These are phyloP conservation scores for Neonectria neomacrospora DNA, from an alignment of 2,329 filamentous ascomycete species.

Conservation along the genomic window DNA sequence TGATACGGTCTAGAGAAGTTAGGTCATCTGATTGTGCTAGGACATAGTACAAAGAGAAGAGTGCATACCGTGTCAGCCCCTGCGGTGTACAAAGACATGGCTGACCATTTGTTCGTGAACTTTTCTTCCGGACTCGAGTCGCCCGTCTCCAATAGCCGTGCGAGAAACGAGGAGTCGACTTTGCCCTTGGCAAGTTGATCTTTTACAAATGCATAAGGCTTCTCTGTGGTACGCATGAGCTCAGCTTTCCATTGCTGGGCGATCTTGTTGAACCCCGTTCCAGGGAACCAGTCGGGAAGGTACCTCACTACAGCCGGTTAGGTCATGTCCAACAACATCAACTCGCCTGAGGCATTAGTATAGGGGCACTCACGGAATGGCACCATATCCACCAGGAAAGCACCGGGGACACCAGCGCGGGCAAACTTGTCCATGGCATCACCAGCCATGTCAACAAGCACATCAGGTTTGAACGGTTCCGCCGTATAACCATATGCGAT, in stretches of 20 bases:
- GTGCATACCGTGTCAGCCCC: constrained; percentile 37
- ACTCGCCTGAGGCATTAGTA: neutral
- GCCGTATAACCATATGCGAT: constrained; percentile 37
- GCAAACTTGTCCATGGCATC: constrained; percentile 34
- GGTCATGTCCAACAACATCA: neutral
- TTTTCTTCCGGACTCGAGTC: constrained; percentile 26
- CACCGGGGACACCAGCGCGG: constrained; percentile 26
- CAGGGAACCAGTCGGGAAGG: constrained; percentile 34
- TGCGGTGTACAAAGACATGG: constrained; percentile 32
- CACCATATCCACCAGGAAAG: constrained; percentile 34
- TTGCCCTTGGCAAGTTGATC: constrained; percentile 25
- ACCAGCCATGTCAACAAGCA: constrained; percentile 30
- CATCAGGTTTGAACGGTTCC: constrained; percentile 31
- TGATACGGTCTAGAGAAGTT: constrained; percentile 28
- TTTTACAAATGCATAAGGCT: constrained; percentile 33
- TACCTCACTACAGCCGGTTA: constrained; percentile 20
- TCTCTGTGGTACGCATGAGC: constrained; percentile 18
- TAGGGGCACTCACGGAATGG: constrained; percentile 28
- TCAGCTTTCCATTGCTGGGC: constrained; percentile 27
- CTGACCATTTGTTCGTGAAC: constrained; percentile 36
- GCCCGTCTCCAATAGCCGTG: constrained; percentile 19
- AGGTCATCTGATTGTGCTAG: neutral
- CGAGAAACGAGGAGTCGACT: constrained; percentile 24
- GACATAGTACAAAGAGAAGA: neutral
- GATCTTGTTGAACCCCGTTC: constrained; percentile 25